A percentile compares a stretch with the other conserved stretches of the same genome.
Conservation (phyloP, 257 asterid species). For the Ophiorrhiza pumila region DNA sequence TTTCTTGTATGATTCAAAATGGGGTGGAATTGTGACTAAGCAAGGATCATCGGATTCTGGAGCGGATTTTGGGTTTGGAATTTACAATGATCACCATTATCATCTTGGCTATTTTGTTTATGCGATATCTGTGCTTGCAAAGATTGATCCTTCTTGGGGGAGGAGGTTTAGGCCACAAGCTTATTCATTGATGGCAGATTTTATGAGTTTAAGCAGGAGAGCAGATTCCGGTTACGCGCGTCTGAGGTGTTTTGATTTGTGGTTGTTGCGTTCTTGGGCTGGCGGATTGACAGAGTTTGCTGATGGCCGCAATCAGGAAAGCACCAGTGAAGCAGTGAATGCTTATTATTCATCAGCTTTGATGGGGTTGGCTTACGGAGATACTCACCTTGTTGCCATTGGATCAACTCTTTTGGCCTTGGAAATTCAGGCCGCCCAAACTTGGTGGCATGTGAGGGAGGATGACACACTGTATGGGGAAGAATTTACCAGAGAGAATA, state of each 20-base stretch:
- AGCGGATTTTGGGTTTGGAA: constrained; percentile 92
- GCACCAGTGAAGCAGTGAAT: constrained; percentile 92
- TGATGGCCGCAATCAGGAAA: constrained; percentile 91
- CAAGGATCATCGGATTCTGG: constrained; percentile 75
- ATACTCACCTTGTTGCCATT: constrained; percentile 63
- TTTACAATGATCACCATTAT: constrained; percentile 82
- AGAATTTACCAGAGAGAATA: constrained; percentile 59
- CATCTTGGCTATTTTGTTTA: constrained; percentile 86
- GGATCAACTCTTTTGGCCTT: constrained; percentile 75
- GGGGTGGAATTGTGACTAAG: constrained; percentile 92
- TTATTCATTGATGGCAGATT: constrained; percentile 84
- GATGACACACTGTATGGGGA: constrained; percentile 42
- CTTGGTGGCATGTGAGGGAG: constrained; percentile 89
- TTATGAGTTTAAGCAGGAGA: constrained; percentile 60
- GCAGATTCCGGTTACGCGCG: constrained; percentile 55
- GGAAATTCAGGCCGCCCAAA: constrained; percentile 76
- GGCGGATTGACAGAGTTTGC: constrained; percentile 89
- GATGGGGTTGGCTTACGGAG: constrained; percentile 90
- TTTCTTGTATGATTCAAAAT: constrained; percentile 67
- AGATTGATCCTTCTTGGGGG: constrained; percentile 88
- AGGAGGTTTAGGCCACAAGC: constrained; percentile 69
- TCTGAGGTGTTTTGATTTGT: constrained; percentile 75
- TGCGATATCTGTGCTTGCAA: constrained; percentile 82
- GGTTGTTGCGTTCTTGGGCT: constrained; percentile 96
- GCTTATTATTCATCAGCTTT: constrained; percentile 93